A percentile compares a stretch with the other conserved stretches of the same genome.
Evolutionary conservation across 2,329 filamentous ascomycete genomes (phyloP).

Genomic region (Aspergillus aculeatus): DNA sequence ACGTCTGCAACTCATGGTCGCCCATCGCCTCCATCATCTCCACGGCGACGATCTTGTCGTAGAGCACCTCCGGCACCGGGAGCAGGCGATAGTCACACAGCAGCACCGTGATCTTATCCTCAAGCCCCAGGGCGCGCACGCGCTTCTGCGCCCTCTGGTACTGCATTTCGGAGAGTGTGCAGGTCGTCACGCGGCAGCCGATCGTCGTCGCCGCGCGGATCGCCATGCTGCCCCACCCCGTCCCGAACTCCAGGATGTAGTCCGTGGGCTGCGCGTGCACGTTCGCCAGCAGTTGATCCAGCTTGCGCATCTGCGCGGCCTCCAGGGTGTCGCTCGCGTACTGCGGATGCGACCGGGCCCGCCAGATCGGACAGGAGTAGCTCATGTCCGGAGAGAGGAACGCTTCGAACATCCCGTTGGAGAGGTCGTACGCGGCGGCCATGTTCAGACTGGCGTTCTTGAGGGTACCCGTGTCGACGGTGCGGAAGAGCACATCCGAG

Average conservation of each 20-base stretch:
- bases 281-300: not conserved
- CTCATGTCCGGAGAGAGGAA: conserved; percentile 6
- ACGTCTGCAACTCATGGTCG: not conserved
- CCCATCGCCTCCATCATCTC: conserved; percentile 10
- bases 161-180: conserved; percentile 1
- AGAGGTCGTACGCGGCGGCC: conserved; percentile 5
- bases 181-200: conserved; percentile 3
- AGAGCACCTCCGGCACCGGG: not conserved
- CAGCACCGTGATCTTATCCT: not conserved
- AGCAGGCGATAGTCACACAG: conserved; percentile 3
- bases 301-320: conserved; percentile 1
- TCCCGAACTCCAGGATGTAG: conserved; percentile 4
- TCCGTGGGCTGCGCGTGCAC: not conserved
- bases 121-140: not conserved
- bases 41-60: conserved; percentile 4
- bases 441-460: conserved; percentile 1
- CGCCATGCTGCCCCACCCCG: conserved; percentile 3
- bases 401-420: not conserved
- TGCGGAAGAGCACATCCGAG: not conserved
- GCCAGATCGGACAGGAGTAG: conserved; percentile 8
- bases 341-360: not conserved
- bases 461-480: not conserved
- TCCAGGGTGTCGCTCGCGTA: not conserved
- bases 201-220: not conserved
- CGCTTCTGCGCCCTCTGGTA: not conserved